Percentiles rank a stretch among this genome's conserved stretches.
These are phyloP conservation scores for Epichloe gansuensis DNA, from an alignment of 2,329 filamentous ascomycete genomes.

Conservation along the genomic window DNA sequence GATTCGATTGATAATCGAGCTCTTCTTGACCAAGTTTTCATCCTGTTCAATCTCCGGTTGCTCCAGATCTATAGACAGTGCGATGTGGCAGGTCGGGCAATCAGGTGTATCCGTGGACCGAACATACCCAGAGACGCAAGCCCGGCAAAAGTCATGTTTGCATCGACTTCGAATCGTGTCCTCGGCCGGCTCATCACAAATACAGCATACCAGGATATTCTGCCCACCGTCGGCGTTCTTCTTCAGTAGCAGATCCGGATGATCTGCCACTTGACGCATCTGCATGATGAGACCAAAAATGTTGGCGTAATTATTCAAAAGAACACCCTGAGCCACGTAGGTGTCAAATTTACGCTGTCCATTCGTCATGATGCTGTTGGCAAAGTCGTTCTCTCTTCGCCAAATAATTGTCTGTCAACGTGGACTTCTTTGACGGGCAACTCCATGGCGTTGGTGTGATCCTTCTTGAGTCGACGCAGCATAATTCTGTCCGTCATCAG, in stretches of 20 bases:
- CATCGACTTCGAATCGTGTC: constrained; percentile 87
- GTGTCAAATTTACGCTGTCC: constrained; percentile 84
- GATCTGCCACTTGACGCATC: constrained; percentile 95
- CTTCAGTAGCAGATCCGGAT: constrained; percentile 86
- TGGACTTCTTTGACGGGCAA: constrained; percentile 88
- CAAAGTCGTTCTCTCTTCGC: constrained; percentile 91
- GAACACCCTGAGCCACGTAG: constrained; percentile 85
- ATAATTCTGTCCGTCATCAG: constrained; percentile 88
- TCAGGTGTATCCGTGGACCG: constrained; percentile 64
- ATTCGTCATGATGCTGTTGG: constrained; percentile 88
- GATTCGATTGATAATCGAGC: constrained; percentile 95
- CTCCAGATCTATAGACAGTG: constrained; percentile 80
- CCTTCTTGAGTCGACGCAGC: constrained; percentile 86
- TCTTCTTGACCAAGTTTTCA: constrained; percentile 77
- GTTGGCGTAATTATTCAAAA: constrained; percentile 96
- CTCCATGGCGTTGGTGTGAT: constrained; percentile 91
- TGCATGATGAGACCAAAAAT: constrained; percentile 99
- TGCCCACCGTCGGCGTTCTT: constrained; percentile 78
- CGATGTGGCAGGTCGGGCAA: constrained; percentile 87
- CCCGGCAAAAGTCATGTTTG: constrained; percentile 59
- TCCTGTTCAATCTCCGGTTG: constrained; percentile 94
- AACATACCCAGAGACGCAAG: constrained; percentile 43
- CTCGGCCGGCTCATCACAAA: constrained; percentile 93
- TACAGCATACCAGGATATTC: constrained; percentile 82
- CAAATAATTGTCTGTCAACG: constrained; percentile 91